Percentiles rank a stretch among this genome's conserved stretches.
phyloP scores from a whole-genome alignment of 2,329 filamentous ascomycete species.

The Colletotrichum sp. region DNA sequence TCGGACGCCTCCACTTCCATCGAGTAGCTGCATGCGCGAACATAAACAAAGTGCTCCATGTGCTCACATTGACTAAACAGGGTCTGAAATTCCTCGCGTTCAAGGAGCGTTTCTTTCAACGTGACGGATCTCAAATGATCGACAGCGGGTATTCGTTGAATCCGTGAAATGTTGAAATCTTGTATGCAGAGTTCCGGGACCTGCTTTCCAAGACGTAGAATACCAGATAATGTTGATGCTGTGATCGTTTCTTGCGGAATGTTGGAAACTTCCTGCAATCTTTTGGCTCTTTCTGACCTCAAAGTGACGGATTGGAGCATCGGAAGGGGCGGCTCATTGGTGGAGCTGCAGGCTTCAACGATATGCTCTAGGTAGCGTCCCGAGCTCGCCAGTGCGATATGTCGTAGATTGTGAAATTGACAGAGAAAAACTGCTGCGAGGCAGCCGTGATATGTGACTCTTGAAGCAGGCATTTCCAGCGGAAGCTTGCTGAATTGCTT shows the following conservation, averaged over 20 bases:
- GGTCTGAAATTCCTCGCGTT: neutral
- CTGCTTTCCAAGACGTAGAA: neutral
- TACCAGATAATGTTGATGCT: neutral
- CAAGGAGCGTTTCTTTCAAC: neutral
- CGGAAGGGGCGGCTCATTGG: neutral
- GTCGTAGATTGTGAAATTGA: neutral
- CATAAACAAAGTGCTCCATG: neutral
- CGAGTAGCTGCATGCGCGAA: neutral
- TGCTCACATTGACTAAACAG: neutral
- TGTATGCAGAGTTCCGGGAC: neutral
- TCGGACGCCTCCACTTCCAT: neutral
- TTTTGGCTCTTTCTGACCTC: neutral
- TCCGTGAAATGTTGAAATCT: neutral
- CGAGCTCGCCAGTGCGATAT: neutral
- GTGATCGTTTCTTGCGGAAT: neutral
- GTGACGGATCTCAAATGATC: neutral
- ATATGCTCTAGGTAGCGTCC: neutral
- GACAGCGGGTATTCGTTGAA: neutral
- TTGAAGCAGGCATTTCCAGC: neutral
- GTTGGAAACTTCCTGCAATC: neutral
- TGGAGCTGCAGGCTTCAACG: neutral
- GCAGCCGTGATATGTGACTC: neutral
- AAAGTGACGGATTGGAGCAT: neutral
- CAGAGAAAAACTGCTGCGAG: neutral
- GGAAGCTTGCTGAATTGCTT: neutral